Evolutionary conservation across 495 filamentous ascomycete species (phyloP), one percentile per base, ranked within the genome.

Genomic region (Hypoxylon lienhwacheense): DNA sequence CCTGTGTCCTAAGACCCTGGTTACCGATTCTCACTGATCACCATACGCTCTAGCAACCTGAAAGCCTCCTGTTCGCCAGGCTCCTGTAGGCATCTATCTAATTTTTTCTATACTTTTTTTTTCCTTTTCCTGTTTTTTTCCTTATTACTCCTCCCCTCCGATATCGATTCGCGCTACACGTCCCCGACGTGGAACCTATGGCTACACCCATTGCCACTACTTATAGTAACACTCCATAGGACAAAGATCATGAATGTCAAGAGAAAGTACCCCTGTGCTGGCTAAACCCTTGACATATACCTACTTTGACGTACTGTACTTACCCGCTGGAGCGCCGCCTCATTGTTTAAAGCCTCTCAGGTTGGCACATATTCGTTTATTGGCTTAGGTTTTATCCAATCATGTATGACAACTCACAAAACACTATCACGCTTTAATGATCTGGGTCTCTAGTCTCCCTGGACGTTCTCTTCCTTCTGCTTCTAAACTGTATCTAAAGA

Each of bases 301-400:
- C 59, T 70, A 56, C 67, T n/a, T 66, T 61, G 55, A 67, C 59
- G 65, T 77, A 66, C 63, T 68, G 66, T 77, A 66, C 63, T 66
- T 68, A 70, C 67, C 70, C 68, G 66, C 64, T 61, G 64, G 57
- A n/a, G 54, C 60, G 54, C 34, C 62, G 64, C 61, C 61, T 66
- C 58, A 43, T 65, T 59, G 29, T 66, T 59, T 21, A 52, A 54
- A 60, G 55, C 61, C 61, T 65, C 59, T 63, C 61, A 63, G 47
- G 55, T 63, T 50, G 51, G 48, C 53, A 58, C 58, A 61, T 51
- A 53, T 55, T 44, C 63, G 36, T 70, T 66, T 57, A 76, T 76
- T 76, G 73, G 73, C 61, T 49, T 53, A n/a, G 29, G 17, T 55
- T 34, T 45, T 26, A 20, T 46, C 73, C 73, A 76, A 76, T 76